A percentile compares a stretch with the other conserved stretches of the same genome.
phyloP scores from a whole-genome alignment of 2,329 filamentous ascomycete species.

The Cryphonectria naterciae region DNA sequence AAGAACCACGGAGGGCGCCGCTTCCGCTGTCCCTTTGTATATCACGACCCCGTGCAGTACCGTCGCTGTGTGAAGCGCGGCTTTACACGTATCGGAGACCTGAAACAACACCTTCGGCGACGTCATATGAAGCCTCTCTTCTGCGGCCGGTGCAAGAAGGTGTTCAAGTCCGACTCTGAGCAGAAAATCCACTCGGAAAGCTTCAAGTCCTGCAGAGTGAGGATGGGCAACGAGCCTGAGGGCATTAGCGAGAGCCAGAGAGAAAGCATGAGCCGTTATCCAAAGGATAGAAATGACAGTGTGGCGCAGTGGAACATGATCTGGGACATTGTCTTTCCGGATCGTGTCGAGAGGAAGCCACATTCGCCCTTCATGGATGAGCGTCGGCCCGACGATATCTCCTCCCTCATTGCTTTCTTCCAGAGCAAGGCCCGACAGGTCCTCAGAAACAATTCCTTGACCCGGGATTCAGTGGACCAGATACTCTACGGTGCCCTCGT shows the following conservation, averaged over 20 bases:
- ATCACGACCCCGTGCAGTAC: slow-evolving; percentile 26
- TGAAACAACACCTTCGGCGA: slow-evolving; percentile 34
- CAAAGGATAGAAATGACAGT: slow-evolving; percentile 11
- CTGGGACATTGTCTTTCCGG: slow-evolving; percentile 33
- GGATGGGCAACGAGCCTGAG: neutral
- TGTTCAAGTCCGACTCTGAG: slow-evolving; percentile 18
- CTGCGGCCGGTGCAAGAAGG: slow-evolving; percentile 29
- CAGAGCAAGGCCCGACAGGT: neutral
- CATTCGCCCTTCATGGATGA: slow-evolving; percentile 22
- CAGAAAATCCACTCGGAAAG: slow-evolving; percentile 6
- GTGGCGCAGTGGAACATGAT: slow-evolving; percentile 32
- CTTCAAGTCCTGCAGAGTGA: neutral
- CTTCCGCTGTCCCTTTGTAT: slow-evolving; percentile 34
- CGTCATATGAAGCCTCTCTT: slow-evolving; percentile 25
- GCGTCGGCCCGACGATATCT: slow-evolving; percentile 26
- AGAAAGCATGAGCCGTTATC: slow-evolving; percentile 9
- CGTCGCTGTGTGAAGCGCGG: slow-evolving; percentile 26
- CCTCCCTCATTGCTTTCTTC: slow-evolving; percentile 29
- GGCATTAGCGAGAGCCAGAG: slow-evolving; percentile 29
- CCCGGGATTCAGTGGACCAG: neutral
- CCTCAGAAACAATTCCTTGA: neutral
- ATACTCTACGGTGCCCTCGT: neutral
- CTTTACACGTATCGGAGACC: slow-evolving; percentile 31
- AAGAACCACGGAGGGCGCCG: neutral
- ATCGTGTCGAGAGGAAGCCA: slow-evolving; percentile 6